Evolutionary conservation across 352 stramenopile genomes (phyloP), one percentile per base, ranked within the genome.

Genomic region (Thraustochytrium sp.): DNA sequence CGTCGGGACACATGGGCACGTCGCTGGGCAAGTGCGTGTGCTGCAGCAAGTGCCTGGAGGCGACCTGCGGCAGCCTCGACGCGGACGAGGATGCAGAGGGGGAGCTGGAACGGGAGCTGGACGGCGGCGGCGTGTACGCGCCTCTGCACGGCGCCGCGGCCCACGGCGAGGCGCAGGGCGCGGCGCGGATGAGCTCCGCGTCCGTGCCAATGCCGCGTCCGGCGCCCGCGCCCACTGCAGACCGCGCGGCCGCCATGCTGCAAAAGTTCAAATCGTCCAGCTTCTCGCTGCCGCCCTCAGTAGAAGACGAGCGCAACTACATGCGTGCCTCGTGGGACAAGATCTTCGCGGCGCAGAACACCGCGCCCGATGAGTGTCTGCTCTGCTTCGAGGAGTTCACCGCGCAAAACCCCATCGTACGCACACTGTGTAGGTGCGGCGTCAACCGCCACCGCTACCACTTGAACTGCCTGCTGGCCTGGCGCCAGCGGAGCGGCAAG

Each of bases 401-500:
- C 1, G 48, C 91, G 85, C 86, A 90, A 8, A 92, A 94, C 51
- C 91, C 91, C 2, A 93, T 93, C 72, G 87, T 96, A 59, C 91
- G 91, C 31, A 93, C 92, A 53, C 82, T 96, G 31, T 96, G 92
- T 82, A 93, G 89, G 61, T 96, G 92, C 85, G 92, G 92, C 73
- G 89, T 96, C 88, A 96, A 96, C 85, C 90, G 92, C 72, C 94
- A 92, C 38, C 94, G 94, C 82, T 96, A 95, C 76, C 92, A 96
- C 62, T 89, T 95, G 85, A 91, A 89, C 86, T 96, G 92, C 73
- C 86, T 96, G 78, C 87, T 95, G 36, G 91, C 94, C 82, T 96
- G 92, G 92, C 86, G 93, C 26, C 91, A 11, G 11, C 46, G 68
- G 11, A 80, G 94, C 86, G 91, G 91, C 26, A 89, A 94, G 73